phyloP scores from a whole-genome alignment of 2,329 filamentous ascomycete species.

The Fusarium buxicola region DNA sequence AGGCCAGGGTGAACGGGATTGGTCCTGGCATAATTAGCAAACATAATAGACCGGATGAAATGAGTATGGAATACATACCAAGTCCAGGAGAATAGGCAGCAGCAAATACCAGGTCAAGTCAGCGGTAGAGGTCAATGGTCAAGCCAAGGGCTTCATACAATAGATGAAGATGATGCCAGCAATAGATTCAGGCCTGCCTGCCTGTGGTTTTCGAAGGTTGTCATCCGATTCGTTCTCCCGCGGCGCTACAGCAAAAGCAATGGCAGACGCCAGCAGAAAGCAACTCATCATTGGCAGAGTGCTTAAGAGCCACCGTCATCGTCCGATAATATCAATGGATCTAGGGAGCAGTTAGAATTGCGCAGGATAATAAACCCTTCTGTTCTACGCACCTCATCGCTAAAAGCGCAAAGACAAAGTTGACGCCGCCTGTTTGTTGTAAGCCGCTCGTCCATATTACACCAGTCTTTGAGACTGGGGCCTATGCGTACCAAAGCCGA shows the following conservation, averaged over 20 bases:
- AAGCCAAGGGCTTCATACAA: neutral
- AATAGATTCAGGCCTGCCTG: slow-evolving; percentile 6
- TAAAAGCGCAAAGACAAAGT: slow-evolving; percentile 53
- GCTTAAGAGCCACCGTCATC: slow-evolving; percentile 56
- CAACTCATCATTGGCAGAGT: slow-evolving; percentile 57
- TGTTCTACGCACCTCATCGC: slow-evolving; percentile 45
- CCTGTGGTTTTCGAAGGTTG: slow-evolving; percentile 1
- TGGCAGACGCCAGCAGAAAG: slow-evolving; percentile 27
- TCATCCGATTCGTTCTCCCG: slow-evolving; percentile 16
- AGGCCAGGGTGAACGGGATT: slow-evolving; percentile 62
- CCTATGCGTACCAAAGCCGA: slow-evolving; percentile 47
- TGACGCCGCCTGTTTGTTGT: slow-evolving; percentile 48
- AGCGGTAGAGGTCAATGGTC: neutral
- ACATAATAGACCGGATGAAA: neutral
- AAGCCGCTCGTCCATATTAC: neutral
- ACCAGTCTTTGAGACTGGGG: neutral
- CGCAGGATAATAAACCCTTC: accelerated
- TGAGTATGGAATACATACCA: slow-evolving; percentile 38
- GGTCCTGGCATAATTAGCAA: slow-evolving; percentile 42
- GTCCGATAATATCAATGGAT: slow-evolving; percentile 53
- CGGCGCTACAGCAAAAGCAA: slow-evolving; percentile 19
- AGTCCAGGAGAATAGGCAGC: slow-evolving; percentile 56
- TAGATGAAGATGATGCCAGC: slow-evolving; percentile 35
- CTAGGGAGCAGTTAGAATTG: slow-evolving; percentile 16
- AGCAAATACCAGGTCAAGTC: slow-evolving; percentile 50